A percentile compares a stretch with the other conserved stretches of the same genome.
These are phyloP conservation scores for Cladophialophora yegresii DNA, from an alignment of 2,329 filamentous ascomycete species.

Conservation along the genomic window DNA sequence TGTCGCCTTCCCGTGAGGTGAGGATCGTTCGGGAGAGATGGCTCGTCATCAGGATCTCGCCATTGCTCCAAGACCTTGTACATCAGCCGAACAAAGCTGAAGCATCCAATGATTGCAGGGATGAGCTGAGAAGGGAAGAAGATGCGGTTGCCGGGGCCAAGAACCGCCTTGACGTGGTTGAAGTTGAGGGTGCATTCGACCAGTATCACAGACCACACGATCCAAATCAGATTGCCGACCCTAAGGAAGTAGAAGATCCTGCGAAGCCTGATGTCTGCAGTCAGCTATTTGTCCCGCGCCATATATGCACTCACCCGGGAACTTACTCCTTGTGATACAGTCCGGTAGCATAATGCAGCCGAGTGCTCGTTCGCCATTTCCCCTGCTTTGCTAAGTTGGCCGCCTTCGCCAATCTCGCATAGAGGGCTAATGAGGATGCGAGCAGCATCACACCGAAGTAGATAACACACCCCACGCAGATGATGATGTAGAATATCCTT, in stretches of 20 bases:
- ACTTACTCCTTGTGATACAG: slow-evolving; percentile 22
- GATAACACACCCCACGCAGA: slow-evolving; percentile 15
- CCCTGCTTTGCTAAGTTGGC: slow-evolving; percentile 11
- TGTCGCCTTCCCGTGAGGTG: slow-evolving; percentile 1
- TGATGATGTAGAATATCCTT: slow-evolving; percentile 25
- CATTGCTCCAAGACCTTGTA: slow-evolving; percentile 24
- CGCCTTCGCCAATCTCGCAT: slow-evolving; percentile 7
- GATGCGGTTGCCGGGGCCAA: slow-evolving; percentile 22
- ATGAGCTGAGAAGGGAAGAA: slow-evolving; percentile 25
- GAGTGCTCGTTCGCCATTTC: slow-evolving; percentile 24
- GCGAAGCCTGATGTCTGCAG: slow-evolving; percentile 15
- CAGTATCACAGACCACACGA: slow-evolving; percentile 22
- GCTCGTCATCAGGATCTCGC: slow-evolving; percentile 27
- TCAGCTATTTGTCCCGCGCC: neutral
- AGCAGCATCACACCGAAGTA: slow-evolving; percentile 24
- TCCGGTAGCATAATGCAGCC: slow-evolving; percentile 26
- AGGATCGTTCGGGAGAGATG: slow-evolving; percentile 17
- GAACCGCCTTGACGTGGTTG: slow-evolving; percentile 25
- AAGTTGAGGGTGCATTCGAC: slow-evolving; percentile 24
- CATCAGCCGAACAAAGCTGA: slow-evolving; percentile 22
- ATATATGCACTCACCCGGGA: neutral
- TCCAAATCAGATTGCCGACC: slow-evolving; percentile 22
- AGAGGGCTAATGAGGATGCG: slow-evolving; percentile 9
- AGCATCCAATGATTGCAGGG: slow-evolving; percentile 27
- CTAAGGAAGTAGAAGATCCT: slow-evolving; percentile 18